Evolutionary conservation across 495 filamentous ascomycete species (phyloP).

Genomic region (Aspergillus conjunctus): DNA sequence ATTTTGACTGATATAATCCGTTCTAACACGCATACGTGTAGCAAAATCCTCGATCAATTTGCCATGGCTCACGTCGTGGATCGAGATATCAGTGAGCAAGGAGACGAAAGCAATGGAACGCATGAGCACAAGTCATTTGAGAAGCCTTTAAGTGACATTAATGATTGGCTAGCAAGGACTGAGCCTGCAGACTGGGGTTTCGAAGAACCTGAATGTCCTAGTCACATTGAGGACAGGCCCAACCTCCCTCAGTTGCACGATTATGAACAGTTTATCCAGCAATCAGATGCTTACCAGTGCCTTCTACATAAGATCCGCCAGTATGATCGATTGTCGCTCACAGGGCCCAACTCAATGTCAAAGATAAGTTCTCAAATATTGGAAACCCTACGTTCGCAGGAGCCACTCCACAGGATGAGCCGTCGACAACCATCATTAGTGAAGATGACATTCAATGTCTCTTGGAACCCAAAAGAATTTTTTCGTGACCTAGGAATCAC

Average conservation of each 20-base stretch:
- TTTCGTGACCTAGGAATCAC: not conserved
- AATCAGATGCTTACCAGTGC: not conserved
- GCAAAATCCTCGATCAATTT: not conserved
- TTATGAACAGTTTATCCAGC: not conserved
- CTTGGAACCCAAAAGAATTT: not conserved
- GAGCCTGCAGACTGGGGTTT: too few species aligned
- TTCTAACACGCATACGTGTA: not conserved
- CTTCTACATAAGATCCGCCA: not conserved
- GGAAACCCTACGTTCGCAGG: not conserved
- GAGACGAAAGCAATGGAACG: too few species aligned
- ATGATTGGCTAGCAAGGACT: too few species aligned
- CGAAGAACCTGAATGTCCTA: too few species aligned
- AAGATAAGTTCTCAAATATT: not conserved
- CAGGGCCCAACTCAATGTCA: not conserved
- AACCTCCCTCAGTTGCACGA: not conserved
- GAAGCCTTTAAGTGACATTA: too few species aligned
- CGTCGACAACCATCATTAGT: not conserved
- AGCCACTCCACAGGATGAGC: not conserved
- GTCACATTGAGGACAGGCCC: not conserved
- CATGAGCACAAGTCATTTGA: too few species aligned
- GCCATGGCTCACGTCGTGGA: not conserved
- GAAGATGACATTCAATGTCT: not conserved
- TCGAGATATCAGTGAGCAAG: too few species aligned
- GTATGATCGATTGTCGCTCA: not conserved
- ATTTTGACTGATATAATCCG: not conserved